Evolutionary conservation across 2,329 filamentous ascomycete species (phyloP).

Genomic region (Cadophora malorum): DNA sequence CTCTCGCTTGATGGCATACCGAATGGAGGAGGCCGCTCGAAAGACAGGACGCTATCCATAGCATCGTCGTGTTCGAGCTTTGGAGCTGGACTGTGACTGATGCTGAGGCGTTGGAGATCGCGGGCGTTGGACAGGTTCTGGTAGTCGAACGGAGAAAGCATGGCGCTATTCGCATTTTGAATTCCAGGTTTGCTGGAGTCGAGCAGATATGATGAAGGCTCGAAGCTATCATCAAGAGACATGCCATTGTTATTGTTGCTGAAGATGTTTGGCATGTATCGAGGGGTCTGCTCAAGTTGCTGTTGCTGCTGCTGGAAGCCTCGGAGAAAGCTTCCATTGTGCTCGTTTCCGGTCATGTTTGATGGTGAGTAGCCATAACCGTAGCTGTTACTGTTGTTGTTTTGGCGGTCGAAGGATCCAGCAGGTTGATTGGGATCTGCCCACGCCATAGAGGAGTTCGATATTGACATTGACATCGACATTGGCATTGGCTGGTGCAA

Average conservation of each 20-base stretch:
- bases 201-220: constrained; percentile 31
- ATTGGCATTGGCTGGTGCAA: constrained; percentile 30
- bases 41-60: constrained; percentile 12
- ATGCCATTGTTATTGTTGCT: constrained; percentile 23
- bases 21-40: constrained; percentile 26
- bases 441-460: constrained; percentile 35
- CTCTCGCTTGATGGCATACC: constrained; percentile 33
- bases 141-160: constrained; percentile 20
- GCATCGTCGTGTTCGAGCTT: constrained; percentile 32
- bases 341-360: constrained; percentile 29
- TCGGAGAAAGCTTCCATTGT: constrained; percentile 23
- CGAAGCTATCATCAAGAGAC: constrained; percentile 27
- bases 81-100: constrained; percentile 35
- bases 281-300: constrained; percentile 20
- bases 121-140: constrained; percentile 27
- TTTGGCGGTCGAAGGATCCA: constrained; percentile 32
- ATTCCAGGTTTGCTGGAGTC: constrained; percentile 27
- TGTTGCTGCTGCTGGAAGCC: constrained; percentile 15
- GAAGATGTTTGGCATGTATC: constrained; percentile 25
- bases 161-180: background rate
- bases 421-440: constrained; percentile 27
- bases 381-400: constrained; percentile 27
- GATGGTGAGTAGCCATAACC: constrained; percentile 35
- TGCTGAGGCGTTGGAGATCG: constrained; percentile 32
- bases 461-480: constrained; percentile 32